Evolutionary conservation across 192 early-diverging fungal genomes (phyloP).

Genomic region (Spizellomyces punctatus): DNA sequence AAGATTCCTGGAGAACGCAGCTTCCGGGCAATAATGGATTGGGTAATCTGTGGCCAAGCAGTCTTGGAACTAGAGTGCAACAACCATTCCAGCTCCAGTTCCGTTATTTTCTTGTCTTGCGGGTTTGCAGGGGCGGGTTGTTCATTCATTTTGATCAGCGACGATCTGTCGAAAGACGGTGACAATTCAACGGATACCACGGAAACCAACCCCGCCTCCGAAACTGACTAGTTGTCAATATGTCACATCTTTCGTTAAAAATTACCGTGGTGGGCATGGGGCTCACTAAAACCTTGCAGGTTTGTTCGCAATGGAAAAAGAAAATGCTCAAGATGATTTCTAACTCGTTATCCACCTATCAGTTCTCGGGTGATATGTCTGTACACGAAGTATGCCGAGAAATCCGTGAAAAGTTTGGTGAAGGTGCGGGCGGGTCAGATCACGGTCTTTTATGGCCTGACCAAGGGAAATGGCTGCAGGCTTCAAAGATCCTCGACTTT

Average conservation of each 20-base stretch:
- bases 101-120: no score
- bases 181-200: no score
- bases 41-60: no score
- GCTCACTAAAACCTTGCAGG: conserved; percentile 49
- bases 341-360: conserved; percentile 7
- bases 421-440: conserved; percentile 51
- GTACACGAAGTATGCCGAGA: conserved; percentile 60
- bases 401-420: conserved; percentile 57
- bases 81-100: no score
- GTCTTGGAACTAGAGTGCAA: no score
- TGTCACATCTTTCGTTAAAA: conserved; percentile 41
- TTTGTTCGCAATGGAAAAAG: background rate
- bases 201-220: no score
- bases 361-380: conserved; percentile 50
- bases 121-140: no score
- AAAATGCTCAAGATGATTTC: background rate
- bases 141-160: no score
- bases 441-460: conserved; percentile 59
- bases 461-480: conserved; percentile 54
- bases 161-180: no score
- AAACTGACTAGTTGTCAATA: background rate
- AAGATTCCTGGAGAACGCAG: no score
- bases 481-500: conserved; percentile 56
- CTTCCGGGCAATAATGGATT: no score
- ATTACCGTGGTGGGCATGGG: conserved; percentile 40